A percentile compares a stretch with the other conserved stretches of the same genome.
phyloP scores from a whole-genome alignment of 495 filamentous ascomycete species.

The Rhypophila decipiens region DNA sequence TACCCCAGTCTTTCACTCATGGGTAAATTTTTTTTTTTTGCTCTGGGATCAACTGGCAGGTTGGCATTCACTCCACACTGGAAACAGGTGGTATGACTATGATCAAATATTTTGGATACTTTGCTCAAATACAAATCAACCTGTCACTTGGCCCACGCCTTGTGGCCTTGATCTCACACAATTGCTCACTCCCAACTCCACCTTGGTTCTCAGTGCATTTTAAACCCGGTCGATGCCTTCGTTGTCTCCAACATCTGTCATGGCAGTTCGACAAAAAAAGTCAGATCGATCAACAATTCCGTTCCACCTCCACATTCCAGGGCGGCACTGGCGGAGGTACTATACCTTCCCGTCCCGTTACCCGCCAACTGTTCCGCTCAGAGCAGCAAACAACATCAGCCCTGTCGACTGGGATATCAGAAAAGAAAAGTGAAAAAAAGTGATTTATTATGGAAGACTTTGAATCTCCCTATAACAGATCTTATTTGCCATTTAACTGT shows the following conservation, averaged over 20 bases:
- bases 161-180: background rate
- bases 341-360: conserved; percentile 10
- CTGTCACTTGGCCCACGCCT: background rate
- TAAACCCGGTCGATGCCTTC: conserved; percentile 2
- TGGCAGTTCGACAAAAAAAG: background rate
- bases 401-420: background rate
- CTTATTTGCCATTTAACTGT: background rate
- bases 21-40: no score
- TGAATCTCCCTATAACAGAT: background rate
- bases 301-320: conserved; percentile 19
- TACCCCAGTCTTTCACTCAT: no score
- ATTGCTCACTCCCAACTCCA: background rate
- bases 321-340: conserved; percentile 8
- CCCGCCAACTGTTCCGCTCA: background rate
- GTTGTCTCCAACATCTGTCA: background rate
- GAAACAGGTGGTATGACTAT: background rate
- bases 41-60: background rate
- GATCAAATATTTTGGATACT: background rate
- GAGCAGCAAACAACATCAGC: background rate
- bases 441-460: background rate
- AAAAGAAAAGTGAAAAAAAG: background rate
- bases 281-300: no score
- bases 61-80: background rate
- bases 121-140: background rate
- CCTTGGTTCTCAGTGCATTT: background rate